Percentiles rank a stretch among this genome's conserved stretches.
Conservation (phyloP, 805 yeast species). For the Yarrowia sp. region DNA sequence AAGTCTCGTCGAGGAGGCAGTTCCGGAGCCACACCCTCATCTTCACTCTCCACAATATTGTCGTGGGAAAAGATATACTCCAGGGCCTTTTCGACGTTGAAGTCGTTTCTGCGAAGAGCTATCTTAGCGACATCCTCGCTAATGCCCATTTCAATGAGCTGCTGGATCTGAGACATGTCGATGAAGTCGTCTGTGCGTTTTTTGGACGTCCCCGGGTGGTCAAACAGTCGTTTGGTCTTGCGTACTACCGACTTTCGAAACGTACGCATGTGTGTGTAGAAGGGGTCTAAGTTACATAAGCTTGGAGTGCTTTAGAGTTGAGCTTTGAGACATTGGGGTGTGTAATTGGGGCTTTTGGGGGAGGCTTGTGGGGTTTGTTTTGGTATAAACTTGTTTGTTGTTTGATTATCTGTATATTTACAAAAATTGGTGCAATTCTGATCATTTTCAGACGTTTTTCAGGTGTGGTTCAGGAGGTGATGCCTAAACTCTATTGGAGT, state of each 20-base stretch:
- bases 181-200: background rate
- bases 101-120: background rate
- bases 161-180: slow-evolving; percentile 11
- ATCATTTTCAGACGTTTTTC: no score
- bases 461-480: background rate
- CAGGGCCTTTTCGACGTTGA: slow-evolving; percentile 17
- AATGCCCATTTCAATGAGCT: slow-evolving; percentile 21
- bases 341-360: no score
- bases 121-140: background rate
- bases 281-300: slow-evolving; percentile 7
- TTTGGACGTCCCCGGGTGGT: background rate
- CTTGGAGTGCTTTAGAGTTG: background rate
- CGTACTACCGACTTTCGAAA: slow-evolving; percentile 4
- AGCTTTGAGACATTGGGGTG: no score
- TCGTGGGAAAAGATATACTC: slow-evolving; percentile 17
- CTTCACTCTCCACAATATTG: slow-evolving; percentile 6
- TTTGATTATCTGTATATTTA: no score
- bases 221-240: slow-evolving; percentile 8
- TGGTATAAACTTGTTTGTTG: no score
- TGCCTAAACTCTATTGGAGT: background rate
- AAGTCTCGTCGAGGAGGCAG: background rate
- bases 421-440: no score
- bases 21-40: background rate
- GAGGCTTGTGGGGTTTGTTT: no score
- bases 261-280: slow-evolving; percentile 3